Base-by-base conservation (phyloP, 1,284 basidiomycete genomes). In the Ceraceosorus guamensis region DNA sequence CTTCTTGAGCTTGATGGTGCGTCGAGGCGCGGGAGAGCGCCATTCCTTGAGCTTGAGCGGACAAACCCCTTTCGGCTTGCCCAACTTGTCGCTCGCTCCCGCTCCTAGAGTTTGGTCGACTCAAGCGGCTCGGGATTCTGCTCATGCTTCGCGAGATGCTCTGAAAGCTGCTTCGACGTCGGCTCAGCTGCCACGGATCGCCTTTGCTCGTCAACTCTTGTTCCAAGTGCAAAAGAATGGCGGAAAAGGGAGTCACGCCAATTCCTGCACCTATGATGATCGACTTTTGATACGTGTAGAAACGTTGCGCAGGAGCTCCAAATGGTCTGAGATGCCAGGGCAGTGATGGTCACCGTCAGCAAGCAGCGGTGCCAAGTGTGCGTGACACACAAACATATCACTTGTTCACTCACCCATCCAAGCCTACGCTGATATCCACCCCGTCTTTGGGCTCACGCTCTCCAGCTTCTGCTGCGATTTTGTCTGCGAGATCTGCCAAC, bases 231-330 rank as follows among this genome's bases (percentile, higher is more conserved):
- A n/a, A 33, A 41, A 57, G 43, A 31, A 53, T 53, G 14, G 50
- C 56, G 34, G 13, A 24, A 37, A 57, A 57, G 4, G 56, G 56
- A 16, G 56, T 57, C 4, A 53, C 44, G n/a, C 56, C 56, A 44
- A 57, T 54, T 24, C 56, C 56, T 11, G 45, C 43, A 11, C 56
- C 56, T 18, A 57, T 45, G 16, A 57, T 18, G 33, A 57, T 48
- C 10, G 52, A 33, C 11, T 41, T 34, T 39, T 57, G 18, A 35
- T 48, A 57, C 48, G 48, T 35, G 30, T 57, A 57, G 48, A 57
- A 57, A 5, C 50, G 50, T 35, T 54, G 43, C 5, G 56, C 50
- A 34, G 56, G 56, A n/a, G 56, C 56, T 6, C 50, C 56, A 32
- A 57, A 54, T 2, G 56, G 56, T 13, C 56, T 24, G 24, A 24